These are phyloP conservation scores for Harrya chromipes DNA, from an alignment of 768 basidiomycete species.

Conservation along the genomic window DNA sequence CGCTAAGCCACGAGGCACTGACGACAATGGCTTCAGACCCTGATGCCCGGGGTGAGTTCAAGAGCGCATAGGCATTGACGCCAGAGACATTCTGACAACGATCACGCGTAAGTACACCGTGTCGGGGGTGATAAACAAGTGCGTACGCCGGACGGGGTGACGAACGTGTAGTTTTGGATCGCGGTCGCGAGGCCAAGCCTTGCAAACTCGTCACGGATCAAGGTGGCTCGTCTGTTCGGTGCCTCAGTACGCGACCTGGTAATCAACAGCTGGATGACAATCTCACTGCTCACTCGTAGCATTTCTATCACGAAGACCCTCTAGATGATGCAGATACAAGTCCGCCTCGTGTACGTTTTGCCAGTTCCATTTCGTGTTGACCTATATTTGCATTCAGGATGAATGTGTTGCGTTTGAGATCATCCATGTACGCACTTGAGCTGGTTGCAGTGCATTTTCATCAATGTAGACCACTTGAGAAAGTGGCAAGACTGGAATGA, in stretches of 20 bases:
- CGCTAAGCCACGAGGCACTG: slow-evolving; percentile 86
- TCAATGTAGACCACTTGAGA: slow-evolving; percentile 79
- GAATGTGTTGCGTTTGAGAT: neutral
- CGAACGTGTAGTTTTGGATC: slow-evolving; percentile 65
- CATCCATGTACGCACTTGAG: slow-evolving; percentile 57
- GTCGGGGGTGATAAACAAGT: neutral
- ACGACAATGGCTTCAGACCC: slow-evolving; percentile 91
- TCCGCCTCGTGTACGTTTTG: slow-evolving; percentile 86
- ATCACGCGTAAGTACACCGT: neutral
- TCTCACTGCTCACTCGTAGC: slow-evolving; percentile 70
- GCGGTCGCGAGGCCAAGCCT: slow-evolving; percentile 70
- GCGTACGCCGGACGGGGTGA: slow-evolving; percentile 47
- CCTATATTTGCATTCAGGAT: slow-evolving; percentile 45
- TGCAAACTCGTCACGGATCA: slow-evolving; percentile 61
- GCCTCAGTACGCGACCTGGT: neutral
- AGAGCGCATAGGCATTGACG: slow-evolving; percentile 77
- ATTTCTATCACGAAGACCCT: slow-evolving; percentile 58
- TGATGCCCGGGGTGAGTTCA: slow-evolving; percentile 85
- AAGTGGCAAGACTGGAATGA: slow-evolving; percentile 64
- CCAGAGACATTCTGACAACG: slow-evolving; percentile 52
- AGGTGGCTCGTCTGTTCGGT: slow-evolving; percentile 57
- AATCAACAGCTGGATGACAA: slow-evolving; percentile 1
- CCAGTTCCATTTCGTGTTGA: slow-evolving; percentile 92
- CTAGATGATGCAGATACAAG: slow-evolving; percentile 67
- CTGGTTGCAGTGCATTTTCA: slow-evolving; percentile 94